Conservation (phyloP, 768 basidiomycete genomes). For the Suillus ampliporus region DNA sequence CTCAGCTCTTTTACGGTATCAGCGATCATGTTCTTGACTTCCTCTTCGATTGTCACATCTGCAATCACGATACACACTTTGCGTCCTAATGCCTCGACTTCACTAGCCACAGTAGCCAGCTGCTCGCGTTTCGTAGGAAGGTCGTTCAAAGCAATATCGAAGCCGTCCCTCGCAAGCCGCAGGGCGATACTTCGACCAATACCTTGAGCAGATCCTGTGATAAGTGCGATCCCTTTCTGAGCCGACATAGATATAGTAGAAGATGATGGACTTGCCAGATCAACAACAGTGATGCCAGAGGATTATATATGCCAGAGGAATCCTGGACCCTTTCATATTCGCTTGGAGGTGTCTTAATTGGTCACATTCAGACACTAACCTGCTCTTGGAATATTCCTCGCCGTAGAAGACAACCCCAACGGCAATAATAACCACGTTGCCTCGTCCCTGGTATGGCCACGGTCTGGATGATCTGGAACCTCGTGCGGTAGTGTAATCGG, state of each 20-base stretch:
- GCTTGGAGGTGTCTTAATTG: neutral
- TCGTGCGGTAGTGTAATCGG: neutral
- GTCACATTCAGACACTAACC: neutral
- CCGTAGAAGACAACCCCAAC: neutral
- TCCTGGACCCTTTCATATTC: neutral
- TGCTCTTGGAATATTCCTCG: neutral
- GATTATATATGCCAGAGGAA: neutral
- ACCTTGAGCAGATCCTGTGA: conserved; percentile 29
- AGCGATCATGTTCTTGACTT: conserved; percentile 21
- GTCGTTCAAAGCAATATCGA: conserved; percentile 34
- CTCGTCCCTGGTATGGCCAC: too few relatives aligned
- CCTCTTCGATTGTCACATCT: conserved; percentile 21
- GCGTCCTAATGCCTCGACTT: conserved; percentile 20
- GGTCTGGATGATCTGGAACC: neutral
- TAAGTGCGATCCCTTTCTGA: conserved; percentile 29
- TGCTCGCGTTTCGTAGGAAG: conserved; percentile 13
- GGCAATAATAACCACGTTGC: neutral
- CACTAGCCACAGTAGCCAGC: conserved; percentile 17
- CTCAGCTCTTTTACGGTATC: conserved; percentile 16
- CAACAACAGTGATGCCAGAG: neutral
- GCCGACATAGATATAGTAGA: neutral
- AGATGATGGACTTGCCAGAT: neutral
- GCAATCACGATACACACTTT: conserved; percentile 5
- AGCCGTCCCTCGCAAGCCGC: conserved; percentile 34
- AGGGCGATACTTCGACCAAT: conserved; percentile 35